Evolutionary conservation across 2,329 filamentous ascomycete species (phyloP), one percentile per base, ranked within the genome.

Genomic region (Lachnellula subtilissima): DNA sequence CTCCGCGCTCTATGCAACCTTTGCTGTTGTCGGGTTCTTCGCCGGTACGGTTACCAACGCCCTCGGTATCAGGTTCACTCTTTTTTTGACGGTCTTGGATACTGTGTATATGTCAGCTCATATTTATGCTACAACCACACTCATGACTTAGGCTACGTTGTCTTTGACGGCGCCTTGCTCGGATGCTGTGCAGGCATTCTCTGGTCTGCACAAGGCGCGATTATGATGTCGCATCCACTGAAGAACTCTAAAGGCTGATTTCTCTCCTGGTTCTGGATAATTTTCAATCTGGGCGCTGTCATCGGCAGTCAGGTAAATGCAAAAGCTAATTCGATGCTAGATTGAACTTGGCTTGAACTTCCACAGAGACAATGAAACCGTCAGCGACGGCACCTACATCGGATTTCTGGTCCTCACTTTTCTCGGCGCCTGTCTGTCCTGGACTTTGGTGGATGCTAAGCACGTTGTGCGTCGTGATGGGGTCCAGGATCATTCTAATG

Each of bases 221-320:
- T 91, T 67, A 91, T 92, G 87, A 92, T 95, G 85, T 84, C 88
- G 50, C 96, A 96, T 72, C 90, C 91, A 2, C 77, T 81, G 11
- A 91, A 96, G 73, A 72, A 83, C 37, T 82, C 84, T 61, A 96
- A 96, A 78, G 91, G 91, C 45, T 85, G 86, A 56, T 96, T 90
- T 70, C 94, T 96, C 70, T 88, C 88, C 56, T 86, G 85, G 76
- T 96, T 96, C 75, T 96, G 91, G 91, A 85, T 91, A 72, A 94
- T 96, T 67, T 96, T 96, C 79, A 96, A 96, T 73, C 72, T 91
- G 53, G 91, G 91, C 64, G 90, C 85, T 66, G 91, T 96, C 58
- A 89, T 96, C 70, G 91, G 91, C 61, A 85, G 86, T 67, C 72
- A 5, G 43, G 17, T 11, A 23, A 23, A 46, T 17, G 12, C 19